Percentiles rank a stretch among this genome's conserved stretches.
phyloP scores from a whole-genome alignment of 345 rosid species.

The Camelina laxa region DNA sequence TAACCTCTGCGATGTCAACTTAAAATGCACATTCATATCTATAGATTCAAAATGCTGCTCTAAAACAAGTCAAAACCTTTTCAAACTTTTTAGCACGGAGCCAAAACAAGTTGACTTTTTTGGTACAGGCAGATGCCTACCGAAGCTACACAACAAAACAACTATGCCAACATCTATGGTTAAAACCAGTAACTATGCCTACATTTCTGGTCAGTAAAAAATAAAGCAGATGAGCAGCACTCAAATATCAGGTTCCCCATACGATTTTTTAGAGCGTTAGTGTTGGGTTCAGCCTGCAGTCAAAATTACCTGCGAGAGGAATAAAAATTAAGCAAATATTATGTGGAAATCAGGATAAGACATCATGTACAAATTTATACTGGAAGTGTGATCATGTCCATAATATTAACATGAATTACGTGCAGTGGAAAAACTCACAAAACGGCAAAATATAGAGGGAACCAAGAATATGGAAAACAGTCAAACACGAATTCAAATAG shows the following conservation, averaged over 20 bases:
- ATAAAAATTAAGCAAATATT: constrained; percentile 4
- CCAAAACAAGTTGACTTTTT: background rate
- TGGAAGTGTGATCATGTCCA: constrained; percentile 3
- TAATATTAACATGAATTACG: background rate
- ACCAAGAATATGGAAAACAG: constrained; percentile 4
- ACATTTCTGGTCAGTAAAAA: background rate
- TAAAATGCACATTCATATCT: constrained; percentile 1
- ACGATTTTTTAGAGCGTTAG: background rate
- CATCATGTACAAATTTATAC: background rate
- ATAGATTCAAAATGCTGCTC: constrained; percentile 1
- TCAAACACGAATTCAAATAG: constrained; percentile 24
- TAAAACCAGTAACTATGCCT: background rate
- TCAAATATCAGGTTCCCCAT: constrained; percentile 4
- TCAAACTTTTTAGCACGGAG: constrained; percentile 8
- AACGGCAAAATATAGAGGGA: constrained; percentile 10
- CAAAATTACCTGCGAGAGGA: constrained; percentile 40
- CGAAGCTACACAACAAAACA: constrained; percentile 12
- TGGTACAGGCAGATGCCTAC: constrained; percentile 3
- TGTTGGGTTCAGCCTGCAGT: constrained; percentile 30
- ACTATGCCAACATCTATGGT: background rate
- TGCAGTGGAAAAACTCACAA: background rate
- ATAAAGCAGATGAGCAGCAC: background rate
- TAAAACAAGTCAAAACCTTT: background rate
- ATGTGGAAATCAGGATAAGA: background rate
- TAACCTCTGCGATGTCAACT: background rate